A percentile compares a stretch with the other conserved stretches of the same genome.
phyloP scores from a whole-genome alignment of 2,329 filamentous ascomycete species.

The Orbilia javanica region DNA sequence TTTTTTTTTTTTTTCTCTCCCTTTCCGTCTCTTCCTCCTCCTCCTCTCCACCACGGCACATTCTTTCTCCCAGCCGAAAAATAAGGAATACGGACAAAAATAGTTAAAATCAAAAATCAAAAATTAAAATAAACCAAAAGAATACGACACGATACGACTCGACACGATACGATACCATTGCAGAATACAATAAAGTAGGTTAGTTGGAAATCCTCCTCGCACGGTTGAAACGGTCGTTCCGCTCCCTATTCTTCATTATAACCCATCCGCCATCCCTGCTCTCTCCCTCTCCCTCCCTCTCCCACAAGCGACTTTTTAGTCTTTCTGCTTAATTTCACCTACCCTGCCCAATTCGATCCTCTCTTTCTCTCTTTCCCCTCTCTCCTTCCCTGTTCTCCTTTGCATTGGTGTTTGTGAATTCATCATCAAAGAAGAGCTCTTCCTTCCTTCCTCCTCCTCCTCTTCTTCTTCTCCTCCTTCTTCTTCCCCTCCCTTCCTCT shows the following conservation, averaged over 20 bases:
- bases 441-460: not conserved
- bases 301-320: not conserved
- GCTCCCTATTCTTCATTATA: conserved; percentile 5
- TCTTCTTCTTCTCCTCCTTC: not conserved
- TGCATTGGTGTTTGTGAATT: not conserved
- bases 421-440: not conserved
- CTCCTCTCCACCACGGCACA: conserved; percentile 6
- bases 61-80: not conserved
- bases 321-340: not conserved
- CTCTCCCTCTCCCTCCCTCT: not conserved
- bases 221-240: conserved; percentile 18
- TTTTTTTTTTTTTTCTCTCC: not conserved
- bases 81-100: too few relatives aligned
- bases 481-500: not conserved
- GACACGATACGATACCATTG: too few relatives aligned
- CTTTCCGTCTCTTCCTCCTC: not conserved
- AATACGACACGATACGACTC: too few relatives aligned
- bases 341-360: not conserved
- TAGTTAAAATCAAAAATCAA: too few relatives aligned
- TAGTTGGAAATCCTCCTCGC: not conserved
- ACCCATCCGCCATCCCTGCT: conserved; percentile 5
- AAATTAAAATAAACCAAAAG: too few relatives aligned
- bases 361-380: not conserved
- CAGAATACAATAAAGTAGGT: too few relatives aligned
- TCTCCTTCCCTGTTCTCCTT: not conserved